Evolutionary conservation across 73 alveolate species (phyloP).

Genomic region (Symbiodinium natans): DNA sequence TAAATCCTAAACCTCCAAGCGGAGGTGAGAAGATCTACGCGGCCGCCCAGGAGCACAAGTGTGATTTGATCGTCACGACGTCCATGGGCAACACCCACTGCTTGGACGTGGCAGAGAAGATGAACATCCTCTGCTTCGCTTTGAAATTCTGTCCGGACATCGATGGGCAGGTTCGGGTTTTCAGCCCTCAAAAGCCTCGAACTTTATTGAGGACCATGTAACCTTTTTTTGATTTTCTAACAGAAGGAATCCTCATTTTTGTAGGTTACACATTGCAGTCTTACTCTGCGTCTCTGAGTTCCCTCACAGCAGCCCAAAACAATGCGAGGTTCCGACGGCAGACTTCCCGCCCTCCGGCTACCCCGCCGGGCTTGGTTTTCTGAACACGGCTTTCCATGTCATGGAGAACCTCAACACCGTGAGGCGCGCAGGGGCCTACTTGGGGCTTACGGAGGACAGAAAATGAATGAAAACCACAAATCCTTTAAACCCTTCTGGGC

Average conservation of each 20-base stretch:
- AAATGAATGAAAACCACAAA: too few species aligned
- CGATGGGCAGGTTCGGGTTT: slow-evolving; percentile 59
- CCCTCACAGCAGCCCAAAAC: too few species aligned
- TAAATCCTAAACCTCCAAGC: neutral
- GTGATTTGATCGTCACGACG: slow-evolving; percentile 73
- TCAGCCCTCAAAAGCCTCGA: too few species aligned
- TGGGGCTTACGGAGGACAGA: neutral
- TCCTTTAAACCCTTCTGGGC: too few species aligned
- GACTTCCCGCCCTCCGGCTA: slow-evolving; percentile 84
- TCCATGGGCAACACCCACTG: slow-evolving; percentile 93
- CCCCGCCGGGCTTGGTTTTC: neutral
- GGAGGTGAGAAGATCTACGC: slow-evolving; percentile 29
- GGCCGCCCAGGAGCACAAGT: slow-evolving; percentile 42
- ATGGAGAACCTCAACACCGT: slow-evolving; percentile 73
- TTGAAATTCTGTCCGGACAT: slow-evolving; percentile 87
- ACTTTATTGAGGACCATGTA: too few species aligned
- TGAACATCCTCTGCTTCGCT: slow-evolving; percentile 60
- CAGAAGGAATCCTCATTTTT: too few species aligned
- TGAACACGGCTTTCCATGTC: slow-evolving; percentile 38
- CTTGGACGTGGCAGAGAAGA: slow-evolving; percentile 81
- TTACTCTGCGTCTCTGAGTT: too few species aligned
- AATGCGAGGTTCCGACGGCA: slow-evolving; percentile 12
- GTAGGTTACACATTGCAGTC: too few species aligned
- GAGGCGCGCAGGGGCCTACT: neutral
- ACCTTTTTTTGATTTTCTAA: too few species aligned